Conservation (phyloP, 2,329 filamentous ascomycete genomes). For the Colletotrichum truncatum region DNA sequence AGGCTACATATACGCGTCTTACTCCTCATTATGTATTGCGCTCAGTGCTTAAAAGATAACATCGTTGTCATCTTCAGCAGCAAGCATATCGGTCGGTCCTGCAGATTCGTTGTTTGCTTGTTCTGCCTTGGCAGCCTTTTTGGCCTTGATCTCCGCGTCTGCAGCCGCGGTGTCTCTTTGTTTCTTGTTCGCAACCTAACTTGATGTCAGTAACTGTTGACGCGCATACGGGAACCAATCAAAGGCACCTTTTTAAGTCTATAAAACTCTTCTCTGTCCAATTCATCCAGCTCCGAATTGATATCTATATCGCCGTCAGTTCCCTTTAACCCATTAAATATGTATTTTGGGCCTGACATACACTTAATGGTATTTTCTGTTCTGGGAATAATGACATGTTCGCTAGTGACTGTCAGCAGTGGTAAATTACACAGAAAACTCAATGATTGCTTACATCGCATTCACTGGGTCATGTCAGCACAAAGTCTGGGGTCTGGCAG, state of each 20-base stretch:
- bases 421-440: no score
- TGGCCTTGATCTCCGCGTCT: constrained; percentile 80
- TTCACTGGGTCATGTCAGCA: constrained; percentile 69
- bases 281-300: constrained; percentile 96
- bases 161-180: constrained; percentile 77
- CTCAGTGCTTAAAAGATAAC: constrained; percentile 76
- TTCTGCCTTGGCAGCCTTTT: constrained; percentile 49
- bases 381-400: constrained; percentile 95
- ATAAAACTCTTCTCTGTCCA: constrained; percentile 98
- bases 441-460: constrained; percentile 73
- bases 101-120: constrained; percentile 48
- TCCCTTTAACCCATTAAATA: neutral
- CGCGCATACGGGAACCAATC: no score
- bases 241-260: constrained; percentile 80
- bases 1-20: neutral
- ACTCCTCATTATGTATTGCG: neutral
- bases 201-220: neutral
- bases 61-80: constrained; percentile 81
- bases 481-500: neutral
- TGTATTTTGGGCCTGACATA: constrained; percentile 45
- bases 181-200: constrained; percentile 80
- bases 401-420: constrained; percentile 54
- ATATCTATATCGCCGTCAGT: constrained; percentile 71
- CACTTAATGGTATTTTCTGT: constrained; percentile 99
- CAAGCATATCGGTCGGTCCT: constrained; percentile 72